These are phyloP conservation scores for Lobosporangium transversale DNA, from an alignment of 192 early-diverging fungal genomes.

Conservation along the genomic window DNA sequence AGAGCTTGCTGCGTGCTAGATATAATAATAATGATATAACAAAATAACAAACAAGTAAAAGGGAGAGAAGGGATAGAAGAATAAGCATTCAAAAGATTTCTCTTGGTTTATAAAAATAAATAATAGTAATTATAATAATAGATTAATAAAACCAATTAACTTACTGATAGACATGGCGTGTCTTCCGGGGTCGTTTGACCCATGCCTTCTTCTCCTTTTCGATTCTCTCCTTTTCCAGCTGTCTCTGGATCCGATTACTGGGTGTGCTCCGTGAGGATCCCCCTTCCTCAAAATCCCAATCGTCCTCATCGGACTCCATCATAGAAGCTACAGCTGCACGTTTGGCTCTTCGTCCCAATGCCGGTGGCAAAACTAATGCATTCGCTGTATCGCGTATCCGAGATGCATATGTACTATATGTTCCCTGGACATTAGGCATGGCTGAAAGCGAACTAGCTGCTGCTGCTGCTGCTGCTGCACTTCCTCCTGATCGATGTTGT, in stretches of 20 bases:
- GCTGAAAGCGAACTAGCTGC: not conserved
- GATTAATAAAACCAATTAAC: not conserved
- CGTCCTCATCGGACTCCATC: slow-evolving; percentile 59
- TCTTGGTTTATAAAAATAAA: slow-evolving; percentile 3
- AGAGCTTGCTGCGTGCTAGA: slow-evolving; percentile 55
- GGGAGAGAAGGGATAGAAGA: too few relatives aligned
- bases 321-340: slow-evolving; percentile 42
- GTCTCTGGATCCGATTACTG: slow-evolving; percentile 12
- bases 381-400: slow-evolving; percentile 61
- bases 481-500: slow-evolving; percentile 2
- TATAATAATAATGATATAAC: not conserved
- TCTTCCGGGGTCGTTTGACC: slow-evolving; percentile 34
- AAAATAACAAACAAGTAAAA: not conserved
- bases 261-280: slow-evolving; percentile 44
- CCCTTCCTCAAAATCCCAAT: slow-evolving; percentile 55
- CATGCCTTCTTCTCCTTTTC: slow-evolving; percentile 54
- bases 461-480: not conserved
- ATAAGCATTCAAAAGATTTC: not conserved
- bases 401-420: slow-evolving; percentile 61
- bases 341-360: slow-evolving; percentile 50
- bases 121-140: too few relatives aligned
- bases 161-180: slow-evolving; percentile 53
- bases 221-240: slow-evolving; percentile 38
- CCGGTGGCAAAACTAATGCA: slow-evolving; percentile 59
- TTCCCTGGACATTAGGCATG: slow-evolving; percentile 20